phyloP scores from a whole-genome alignment of 345 rosid genomes.

The Aegle marmelos region DNA sequence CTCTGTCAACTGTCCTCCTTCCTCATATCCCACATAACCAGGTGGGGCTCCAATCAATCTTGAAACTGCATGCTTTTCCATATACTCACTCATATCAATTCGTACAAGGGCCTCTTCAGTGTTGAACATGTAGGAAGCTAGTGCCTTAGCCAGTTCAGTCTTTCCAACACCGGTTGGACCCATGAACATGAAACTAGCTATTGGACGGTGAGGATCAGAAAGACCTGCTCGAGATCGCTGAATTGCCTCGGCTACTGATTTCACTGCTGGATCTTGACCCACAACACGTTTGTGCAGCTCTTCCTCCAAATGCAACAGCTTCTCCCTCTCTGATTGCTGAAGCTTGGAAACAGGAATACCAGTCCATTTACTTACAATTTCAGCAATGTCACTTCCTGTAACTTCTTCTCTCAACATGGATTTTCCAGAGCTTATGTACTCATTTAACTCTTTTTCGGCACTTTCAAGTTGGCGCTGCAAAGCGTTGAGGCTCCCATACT shows the following conservation, averaged over 20 bases:
- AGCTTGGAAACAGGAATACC: constrained; percentile 97
- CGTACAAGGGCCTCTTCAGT: constrained; percentile 95
- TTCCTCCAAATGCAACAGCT: constrained; percentile 80
- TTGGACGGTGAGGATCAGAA: constrained; percentile 95
- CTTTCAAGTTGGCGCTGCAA: constrained; percentile 77
- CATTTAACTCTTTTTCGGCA: constrained; percentile 89
- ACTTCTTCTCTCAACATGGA: constrained; percentile 99
- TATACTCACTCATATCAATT: constrained; percentile 98
- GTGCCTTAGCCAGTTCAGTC: constrained; percentile 92
- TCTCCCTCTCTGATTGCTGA: constrained; percentile 92
- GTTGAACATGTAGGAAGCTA: constrained; percentile 90
- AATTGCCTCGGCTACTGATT: constrained; percentile 91
- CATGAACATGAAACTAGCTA: constrained; percentile 99
- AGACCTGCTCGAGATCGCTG: constrained; percentile 98
- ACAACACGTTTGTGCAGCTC: constrained; percentile 89
- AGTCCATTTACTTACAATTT: constrained; percentile 96
- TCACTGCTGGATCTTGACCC: constrained; percentile 97
- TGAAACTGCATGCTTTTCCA: constrained; percentile 98
- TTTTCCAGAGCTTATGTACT: constrained; percentile 87
- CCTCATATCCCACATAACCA: constrained; percentile 96
- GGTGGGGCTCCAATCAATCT: constrained; percentile 99
- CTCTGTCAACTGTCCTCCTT: constrained; percentile 96
- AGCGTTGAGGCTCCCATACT: constrained; percentile 88
- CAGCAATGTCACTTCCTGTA: constrained; percentile 86
- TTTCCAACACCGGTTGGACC: constrained; percentile 99